A percentile compares a stretch with the other conserved stretches of the same genome.
phyloP scores from a whole-genome alignment of 305 asterid genomes.

The Solanum hybrid region DNA sequence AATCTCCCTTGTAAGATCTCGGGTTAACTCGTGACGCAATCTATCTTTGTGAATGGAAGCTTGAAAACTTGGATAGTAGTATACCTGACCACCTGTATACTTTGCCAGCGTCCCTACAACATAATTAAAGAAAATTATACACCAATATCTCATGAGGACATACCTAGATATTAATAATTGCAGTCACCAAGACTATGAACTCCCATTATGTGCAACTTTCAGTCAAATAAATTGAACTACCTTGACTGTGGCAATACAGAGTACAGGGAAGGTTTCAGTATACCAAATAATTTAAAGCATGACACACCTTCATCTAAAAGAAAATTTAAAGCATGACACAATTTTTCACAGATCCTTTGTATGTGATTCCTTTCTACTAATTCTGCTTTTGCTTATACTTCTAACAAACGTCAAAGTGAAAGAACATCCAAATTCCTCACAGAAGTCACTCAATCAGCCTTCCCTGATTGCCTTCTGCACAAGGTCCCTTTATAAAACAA shows the following conservation, averaged over 20 bases:
- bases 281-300: neutral
- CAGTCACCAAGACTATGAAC: neutral
- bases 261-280: neutral
- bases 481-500: neutral
- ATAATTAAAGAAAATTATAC: conserved; percentile 17
- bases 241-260: neutral
- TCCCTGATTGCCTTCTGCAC: conserved; percentile 1
- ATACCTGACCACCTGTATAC: conserved; percentile 97
- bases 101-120: conserved; percentile 85
- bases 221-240: neutral
- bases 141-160: neutral
- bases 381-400: neutral
- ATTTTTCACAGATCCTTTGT: neutral
- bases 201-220: neutral
- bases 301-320: neutral
- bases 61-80: conserved; percentile 78
- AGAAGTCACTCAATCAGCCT: neutral
- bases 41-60: conserved; percentile 61
- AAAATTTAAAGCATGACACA: neutral
- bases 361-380: neutral
- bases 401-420: neutral
- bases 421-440: neutral
- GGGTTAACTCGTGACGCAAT: conserved; percentile 66
- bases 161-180: neutral
- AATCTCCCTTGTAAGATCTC: conserved; percentile 95